Evolutionary conservation across 2,329 filamentous ascomycete genomes (phyloP), one percentile per base, ranked within the genome.

Genomic region (Trichoderma lentiforme): DNA sequence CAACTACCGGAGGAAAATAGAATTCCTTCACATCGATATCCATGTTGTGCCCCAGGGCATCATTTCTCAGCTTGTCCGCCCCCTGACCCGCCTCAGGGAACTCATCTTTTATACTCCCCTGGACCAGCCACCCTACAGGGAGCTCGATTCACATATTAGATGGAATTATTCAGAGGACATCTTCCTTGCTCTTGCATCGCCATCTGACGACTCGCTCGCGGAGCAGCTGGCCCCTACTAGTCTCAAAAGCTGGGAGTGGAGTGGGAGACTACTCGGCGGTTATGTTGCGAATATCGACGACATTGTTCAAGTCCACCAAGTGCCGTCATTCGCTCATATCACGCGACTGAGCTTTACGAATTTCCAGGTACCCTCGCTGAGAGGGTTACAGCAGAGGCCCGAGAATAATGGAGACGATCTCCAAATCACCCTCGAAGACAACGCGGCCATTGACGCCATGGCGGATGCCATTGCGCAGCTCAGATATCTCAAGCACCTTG

Each of bases 1-100:
- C 73, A 90, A 92, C 73, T 95, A 95, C 79, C 85, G 87, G 53
- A 85, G 85, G 75, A 97, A 94, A 82, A 86, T 96, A 64, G 88
- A 91, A 77, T 85, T 87, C 8, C 82, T 97, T 26, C 88, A 89
- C 72, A 83, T 97, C 62, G 91, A 96, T 77, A 89, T 91, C 12
- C 87, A 95, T 75, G 88, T 91, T 6, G 86, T 87, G 80, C 76
- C 87, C 82, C 79, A 77, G 30, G 47, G 72, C 6, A 62, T 78
- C 3, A 43, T 82, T 8, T 76, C 86, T 86, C 77, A 84, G 30
- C 80, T 97, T 64, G 83, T 97, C 24, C 84, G 85, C 53, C 85
- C 87, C 60, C 86, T 94, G 6, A 90, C 91, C 0, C 89, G 89
- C 62, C 84, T 97, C 18, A 86, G 87, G 66, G 87, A 91, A 63